phyloP scores from a whole-genome alignment of 768 basidiomycete genomes.

The Suillus subluteus region DNA sequence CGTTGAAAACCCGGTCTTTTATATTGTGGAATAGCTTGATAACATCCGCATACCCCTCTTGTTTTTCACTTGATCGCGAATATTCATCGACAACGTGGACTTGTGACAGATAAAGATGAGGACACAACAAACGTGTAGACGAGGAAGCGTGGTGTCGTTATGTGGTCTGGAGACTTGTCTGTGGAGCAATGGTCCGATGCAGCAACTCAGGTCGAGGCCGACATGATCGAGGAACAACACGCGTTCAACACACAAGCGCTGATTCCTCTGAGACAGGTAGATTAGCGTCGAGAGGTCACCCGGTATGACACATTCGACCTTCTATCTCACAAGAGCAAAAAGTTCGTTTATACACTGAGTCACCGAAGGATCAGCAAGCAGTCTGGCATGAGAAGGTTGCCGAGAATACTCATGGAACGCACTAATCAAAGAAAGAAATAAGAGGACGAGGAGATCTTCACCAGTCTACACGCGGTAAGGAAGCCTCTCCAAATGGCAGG shows the following conservation, averaged over 20 bases:
- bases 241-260: slow-evolving; percentile 58
- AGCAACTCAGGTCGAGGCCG: slow-evolving; percentile 56
- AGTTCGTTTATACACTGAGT: slow-evolving; percentile 24
- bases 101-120: slow-evolving; percentile 74
- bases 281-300: slow-evolving; percentile 34
- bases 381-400: slow-evolving; percentile 31
- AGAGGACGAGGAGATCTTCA: slow-evolving; percentile 32
- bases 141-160: slow-evolving; percentile 66
- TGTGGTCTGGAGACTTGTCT: slow-evolving; percentile 57
- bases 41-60: slow-evolving; percentile 51
- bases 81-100: slow-evolving; percentile 76
- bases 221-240: slow-evolving; percentile 72
- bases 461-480: slow-evolving; percentile 37
- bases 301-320: slow-evolving; percentile 34
- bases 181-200: slow-evolving; percentile 74
- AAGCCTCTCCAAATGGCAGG: slow-evolving; percentile 60
- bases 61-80: slow-evolving; percentile 56
- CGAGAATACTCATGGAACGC: slow-evolving; percentile 34
- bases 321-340: slow-evolving; percentile 25
- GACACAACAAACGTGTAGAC: slow-evolving; percentile 71
- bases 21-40: slow-evolving; percentile 50
- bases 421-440: slow-evolving; percentile 32
- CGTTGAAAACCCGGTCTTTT: slow-evolving; percentile 44
- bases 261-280: slow-evolving; percentile 43
- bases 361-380: slow-evolving; percentile 27